phyloP scores from a whole-genome alignment of 2,329 filamentous ascomycete genomes.

The Ophiostoma tasmaniense region DNA sequence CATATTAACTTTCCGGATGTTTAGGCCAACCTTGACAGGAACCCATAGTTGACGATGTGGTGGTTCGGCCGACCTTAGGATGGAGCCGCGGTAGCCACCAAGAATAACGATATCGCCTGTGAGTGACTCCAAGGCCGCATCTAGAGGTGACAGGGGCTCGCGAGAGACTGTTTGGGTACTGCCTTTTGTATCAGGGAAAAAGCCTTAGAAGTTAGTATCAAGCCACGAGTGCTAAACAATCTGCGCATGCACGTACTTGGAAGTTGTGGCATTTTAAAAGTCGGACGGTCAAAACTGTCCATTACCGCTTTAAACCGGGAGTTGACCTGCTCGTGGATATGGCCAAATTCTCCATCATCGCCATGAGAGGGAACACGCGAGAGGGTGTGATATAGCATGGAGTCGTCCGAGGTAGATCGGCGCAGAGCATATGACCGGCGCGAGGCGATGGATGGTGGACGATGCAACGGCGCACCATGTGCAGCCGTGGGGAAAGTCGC shows the following conservation, averaged over 20 bases:
- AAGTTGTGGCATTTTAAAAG: slow-evolving; percentile 60
- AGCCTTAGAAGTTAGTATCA: slow-evolving; percentile 11
- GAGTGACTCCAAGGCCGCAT: slow-evolving; percentile 55
- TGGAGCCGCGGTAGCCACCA: slow-evolving; percentile 82
- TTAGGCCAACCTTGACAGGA: slow-evolving; percentile 84
- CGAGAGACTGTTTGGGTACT: not conserved
- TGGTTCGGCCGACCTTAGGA: slow-evolving; percentile 74
- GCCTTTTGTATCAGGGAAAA: slow-evolving; percentile 24
- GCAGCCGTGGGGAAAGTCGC: not conserved
- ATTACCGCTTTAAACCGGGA: slow-evolving; percentile 82
- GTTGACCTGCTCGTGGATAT: slow-evolving; percentile 79
- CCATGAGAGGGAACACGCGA: slow-evolving; percentile 77
- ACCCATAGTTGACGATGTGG: slow-evolving; percentile 89
- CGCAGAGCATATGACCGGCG: slow-evolving; percentile 37
- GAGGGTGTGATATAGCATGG: slow-evolving; percentile 63
- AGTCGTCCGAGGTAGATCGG: slow-evolving; percentile 66
- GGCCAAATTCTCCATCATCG: slow-evolving; percentile 70
- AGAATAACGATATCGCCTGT: slow-evolving; percentile 81
- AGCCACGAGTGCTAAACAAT: not conserved
- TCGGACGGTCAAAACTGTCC: slow-evolving; percentile 74
- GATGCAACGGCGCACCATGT: slow-evolving; percentile 17
- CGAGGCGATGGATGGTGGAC: slow-evolving; percentile 23
- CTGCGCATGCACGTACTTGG: slow-evolving; percentile 32
- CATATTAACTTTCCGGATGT: slow-evolving; percentile 82
- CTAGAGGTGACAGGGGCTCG: slow-evolving; percentile 23